Percentiles rank a stretch among this genome's conserved stretches.
Evolutionary conservation across 441 rosid species (phyloP).

Genomic region (Corymbia citriodora): DNA sequence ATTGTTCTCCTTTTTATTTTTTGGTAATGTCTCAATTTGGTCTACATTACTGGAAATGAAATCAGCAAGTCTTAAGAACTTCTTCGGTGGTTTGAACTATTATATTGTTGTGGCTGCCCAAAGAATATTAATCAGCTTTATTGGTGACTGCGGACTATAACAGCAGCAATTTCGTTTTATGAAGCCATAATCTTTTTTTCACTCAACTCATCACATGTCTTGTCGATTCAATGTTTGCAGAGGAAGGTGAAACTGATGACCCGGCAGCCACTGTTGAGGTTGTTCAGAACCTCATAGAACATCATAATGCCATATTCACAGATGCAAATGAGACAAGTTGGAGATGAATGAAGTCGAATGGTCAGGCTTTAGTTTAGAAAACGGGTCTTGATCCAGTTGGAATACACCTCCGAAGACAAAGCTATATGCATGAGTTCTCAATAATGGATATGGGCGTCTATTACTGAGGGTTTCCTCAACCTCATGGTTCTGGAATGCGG

Average conservation of each 20-base stretch:
- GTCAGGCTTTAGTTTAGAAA: not conserved
- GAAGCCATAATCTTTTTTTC: not conserved
- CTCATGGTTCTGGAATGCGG: not conserved
- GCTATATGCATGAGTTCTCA: not conserved
- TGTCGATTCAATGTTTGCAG: slow-evolving; percentile 25
- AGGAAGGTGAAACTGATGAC: slow-evolving; percentile 61
- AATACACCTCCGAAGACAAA: not conserved
- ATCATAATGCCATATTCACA: slow-evolving; percentile 75
- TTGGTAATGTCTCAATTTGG: not conserved
- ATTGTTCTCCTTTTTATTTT: not conserved
- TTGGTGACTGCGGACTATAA: not conserved
- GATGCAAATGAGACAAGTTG: slow-evolving; percentile 76
- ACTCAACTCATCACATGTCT: not conserved
- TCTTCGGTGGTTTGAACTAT: not conserved
- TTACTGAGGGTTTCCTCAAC: not conserved
- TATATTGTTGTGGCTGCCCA: not conserved
- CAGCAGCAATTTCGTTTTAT: not conserved
- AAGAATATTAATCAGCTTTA: not conserved
- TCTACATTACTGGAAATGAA: not conserved
- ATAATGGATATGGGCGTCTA: not conserved
- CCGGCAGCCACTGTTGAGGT: slow-evolving; percentile 76
- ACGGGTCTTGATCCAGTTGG: not conserved
- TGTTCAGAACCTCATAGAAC: slow-evolving; percentile 75
- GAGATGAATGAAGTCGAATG: slow-evolving; percentile 26
- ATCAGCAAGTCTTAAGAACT: not conserved